Conservation (phyloP, 257 asterid genomes). For the Solanum bulbocastanum region DNA sequence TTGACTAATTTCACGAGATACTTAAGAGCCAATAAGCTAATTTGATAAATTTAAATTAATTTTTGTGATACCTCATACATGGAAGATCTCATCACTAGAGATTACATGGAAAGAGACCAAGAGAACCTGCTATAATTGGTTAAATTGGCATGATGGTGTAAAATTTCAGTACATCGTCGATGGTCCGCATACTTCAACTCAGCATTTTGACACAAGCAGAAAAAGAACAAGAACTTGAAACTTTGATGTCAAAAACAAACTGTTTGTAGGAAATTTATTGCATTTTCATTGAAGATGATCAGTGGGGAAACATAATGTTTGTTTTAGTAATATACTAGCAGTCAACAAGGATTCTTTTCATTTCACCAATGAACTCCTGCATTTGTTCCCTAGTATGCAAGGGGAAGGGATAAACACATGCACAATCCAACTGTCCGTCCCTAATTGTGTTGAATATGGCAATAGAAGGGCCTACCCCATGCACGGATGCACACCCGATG, state of each 20-base stretch:
- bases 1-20: too few species aligned
- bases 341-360: slow-evolving; percentile 40
- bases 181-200: not conserved
- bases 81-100: too few species aligned
- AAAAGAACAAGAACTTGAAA: not conserved
- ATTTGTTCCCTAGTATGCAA: slow-evolving; percentile 87
- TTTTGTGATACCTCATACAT: too few species aligned
- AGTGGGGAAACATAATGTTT: not conserved
- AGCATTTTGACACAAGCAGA: not conserved
- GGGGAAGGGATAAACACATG: slow-evolving; percentile 76
- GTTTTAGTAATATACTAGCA: slow-evolving; percentile 2
- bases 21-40: too few species aligned
- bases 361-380: slow-evolving; percentile 43
- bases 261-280: not conserved
- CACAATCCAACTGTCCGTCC: slow-evolving; percentile 58
- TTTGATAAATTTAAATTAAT: too few species aligned
- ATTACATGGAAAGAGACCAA: too few species aligned
- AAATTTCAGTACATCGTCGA: not conserved
- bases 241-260: not conserved
- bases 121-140: not conserved
- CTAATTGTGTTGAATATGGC: slow-evolving; percentile 53
- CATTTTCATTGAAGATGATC: not conserved
- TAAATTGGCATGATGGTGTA: not conserved
- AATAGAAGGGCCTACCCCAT: slow-evolving; percentile 81
- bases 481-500: slow-evolving; percentile 64